Percentiles rank a stretch among this genome's conserved stretches.
phyloP scores from a whole-genome alignment of 192 early-diverging fungal genomes.

The Backusella tarrabulga region DNA sequence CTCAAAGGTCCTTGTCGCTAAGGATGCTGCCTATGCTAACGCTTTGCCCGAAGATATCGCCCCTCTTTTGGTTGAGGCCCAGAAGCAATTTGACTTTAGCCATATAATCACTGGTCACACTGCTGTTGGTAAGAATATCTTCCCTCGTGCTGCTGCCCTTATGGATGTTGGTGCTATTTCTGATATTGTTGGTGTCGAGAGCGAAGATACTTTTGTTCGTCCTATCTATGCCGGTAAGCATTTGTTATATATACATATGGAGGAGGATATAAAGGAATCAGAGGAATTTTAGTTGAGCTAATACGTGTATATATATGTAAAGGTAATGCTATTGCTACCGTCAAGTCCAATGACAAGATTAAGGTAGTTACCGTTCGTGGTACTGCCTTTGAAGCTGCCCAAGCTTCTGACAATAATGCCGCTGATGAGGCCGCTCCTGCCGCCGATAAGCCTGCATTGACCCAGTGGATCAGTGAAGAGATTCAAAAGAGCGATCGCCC shows the following conservation, averaged over 20 bases:
- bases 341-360: constrained; percentile 83
- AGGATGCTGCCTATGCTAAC: constrained; percentile 76
- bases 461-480: constrained; percentile 88
- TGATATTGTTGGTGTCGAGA: constrained; percentile 79
- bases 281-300: neutral
- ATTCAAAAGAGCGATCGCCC: constrained; percentile 94
- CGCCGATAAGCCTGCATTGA: constrained; percentile 51
- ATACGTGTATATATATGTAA: neutral
- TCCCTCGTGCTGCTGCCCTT: constrained; percentile 91
- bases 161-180: constrained; percentile 90
- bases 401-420: constrained; percentile 51
- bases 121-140: constrained; percentile 90
- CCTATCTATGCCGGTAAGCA: constrained; percentile 93
- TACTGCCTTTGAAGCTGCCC: constrained; percentile 80
- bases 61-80: constrained; percentile 67
- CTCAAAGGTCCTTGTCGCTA: constrained; percentile 83
- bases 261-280: neutral
- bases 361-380: constrained; percentile 91
- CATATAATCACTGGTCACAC: constrained; percentile 89
- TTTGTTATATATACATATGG: neutral
- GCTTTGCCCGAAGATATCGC: constrained; percentile 81
- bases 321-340: constrained; percentile 96
- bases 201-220: constrained; percentile 87
- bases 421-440: constrained; percentile 68
- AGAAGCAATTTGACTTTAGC: constrained; percentile 69